Conservation (phyloP, 768 basidiomycete genomes). For the Artomyces pyxidatus region DNA sequence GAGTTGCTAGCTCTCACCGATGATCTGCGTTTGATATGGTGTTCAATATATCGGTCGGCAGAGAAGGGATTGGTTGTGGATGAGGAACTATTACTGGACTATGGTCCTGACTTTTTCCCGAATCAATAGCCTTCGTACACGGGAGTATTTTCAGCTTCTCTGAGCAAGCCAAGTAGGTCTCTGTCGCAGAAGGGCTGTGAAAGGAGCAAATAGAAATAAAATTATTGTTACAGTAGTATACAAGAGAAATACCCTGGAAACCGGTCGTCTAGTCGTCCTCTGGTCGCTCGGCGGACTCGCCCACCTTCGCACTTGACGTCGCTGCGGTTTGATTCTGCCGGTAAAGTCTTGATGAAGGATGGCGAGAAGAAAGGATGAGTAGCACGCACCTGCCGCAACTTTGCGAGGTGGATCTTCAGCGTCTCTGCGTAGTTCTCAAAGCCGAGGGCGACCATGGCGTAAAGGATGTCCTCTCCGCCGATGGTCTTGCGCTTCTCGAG, state of each 20-base stretch:
- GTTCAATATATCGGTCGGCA: neutral
- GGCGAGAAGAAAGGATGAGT: neutral
- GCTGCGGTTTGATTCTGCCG: slow-evolving; percentile 14
- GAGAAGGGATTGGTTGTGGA: too few species aligned
- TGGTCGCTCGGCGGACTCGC: slow-evolving; percentile 4
- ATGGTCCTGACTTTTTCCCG: slow-evolving; percentile 3
- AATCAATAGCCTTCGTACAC: too few species aligned
- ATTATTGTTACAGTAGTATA: neutral
- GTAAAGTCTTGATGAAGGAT: neutral
- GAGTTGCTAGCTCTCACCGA: slow-evolving; percentile 14
- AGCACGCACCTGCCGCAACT: slow-evolving; percentile 64
- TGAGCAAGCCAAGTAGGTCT: too few species aligned
- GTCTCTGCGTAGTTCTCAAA: slow-evolving; percentile 94
- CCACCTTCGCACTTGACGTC: slow-evolving; percentile 14
- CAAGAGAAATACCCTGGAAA: neutral
- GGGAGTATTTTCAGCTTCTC: too few species aligned
- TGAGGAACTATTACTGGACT: slow-evolving; percentile 7
- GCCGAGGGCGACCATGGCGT: slow-evolving; percentile 88
- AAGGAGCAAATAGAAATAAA: neutral
- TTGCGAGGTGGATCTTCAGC: slow-evolving; percentile 86
- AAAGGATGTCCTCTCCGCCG: slow-evolving; percentile 93
- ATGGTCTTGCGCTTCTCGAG: slow-evolving; percentile 97
- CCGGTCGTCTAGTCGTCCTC: slow-evolving; percentile 10
- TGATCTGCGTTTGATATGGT: neutral
- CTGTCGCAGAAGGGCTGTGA: too few species aligned